phyloP scores from a whole-genome alignment of 768 basidiomycete species.

The Coprinellus aureogranulatus region DNA sequence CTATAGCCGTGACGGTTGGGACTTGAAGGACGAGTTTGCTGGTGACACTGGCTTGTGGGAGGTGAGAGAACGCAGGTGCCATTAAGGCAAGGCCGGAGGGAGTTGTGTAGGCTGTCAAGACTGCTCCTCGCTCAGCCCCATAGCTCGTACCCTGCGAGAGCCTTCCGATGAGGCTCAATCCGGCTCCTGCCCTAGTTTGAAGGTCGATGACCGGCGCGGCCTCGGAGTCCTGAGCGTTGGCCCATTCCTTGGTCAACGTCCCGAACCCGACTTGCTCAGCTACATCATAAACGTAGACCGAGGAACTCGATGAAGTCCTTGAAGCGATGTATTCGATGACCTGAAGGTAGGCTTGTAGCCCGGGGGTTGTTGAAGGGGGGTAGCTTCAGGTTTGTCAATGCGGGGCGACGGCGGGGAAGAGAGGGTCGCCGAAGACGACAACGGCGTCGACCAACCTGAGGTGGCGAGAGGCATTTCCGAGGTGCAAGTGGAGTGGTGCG shows the following conservation, averaged over 20 bases:
- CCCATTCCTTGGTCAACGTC: slow-evolving; percentile 65
- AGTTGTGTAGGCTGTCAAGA: slow-evolving; percentile 79
- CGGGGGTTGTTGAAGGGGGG: slow-evolving; percentile 41
- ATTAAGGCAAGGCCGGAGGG: slow-evolving; percentile 82
- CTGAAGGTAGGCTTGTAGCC: slow-evolving; percentile 56
- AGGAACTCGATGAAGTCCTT: slow-evolving; percentile 51
- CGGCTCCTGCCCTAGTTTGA: slow-evolving; percentile 85
- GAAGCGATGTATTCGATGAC: slow-evolving; percentile 70
- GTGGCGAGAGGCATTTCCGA: slow-evolving; percentile 17
- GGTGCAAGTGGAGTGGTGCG: slow-evolving; percentile 3
- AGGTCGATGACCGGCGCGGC: slow-evolving; percentile 57
- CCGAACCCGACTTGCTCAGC: slow-evolving; percentile 86
- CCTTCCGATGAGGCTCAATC: slow-evolving; percentile 73
- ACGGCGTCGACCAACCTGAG: slow-evolving; percentile 39
- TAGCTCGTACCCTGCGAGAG: slow-evolving; percentile 77
- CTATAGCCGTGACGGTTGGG: slow-evolving; percentile 66
- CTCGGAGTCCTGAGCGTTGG: slow-evolving; percentile 35
- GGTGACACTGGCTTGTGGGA: slow-evolving; percentile 60
- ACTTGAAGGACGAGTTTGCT: slow-evolving; percentile 83
- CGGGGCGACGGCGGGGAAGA: slow-evolving; percentile 37
- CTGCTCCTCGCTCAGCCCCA: slow-evolving; percentile 55
- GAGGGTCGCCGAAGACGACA: slow-evolving; percentile 40
- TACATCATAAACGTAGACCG: slow-evolving; percentile 79
- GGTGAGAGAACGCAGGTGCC: slow-evolving; percentile 70
- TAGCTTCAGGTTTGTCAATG: slow-evolving; percentile 21